Conservation (phyloP, 2,329 filamentous ascomycete species). For the Simplicillium sp. region DNA sequence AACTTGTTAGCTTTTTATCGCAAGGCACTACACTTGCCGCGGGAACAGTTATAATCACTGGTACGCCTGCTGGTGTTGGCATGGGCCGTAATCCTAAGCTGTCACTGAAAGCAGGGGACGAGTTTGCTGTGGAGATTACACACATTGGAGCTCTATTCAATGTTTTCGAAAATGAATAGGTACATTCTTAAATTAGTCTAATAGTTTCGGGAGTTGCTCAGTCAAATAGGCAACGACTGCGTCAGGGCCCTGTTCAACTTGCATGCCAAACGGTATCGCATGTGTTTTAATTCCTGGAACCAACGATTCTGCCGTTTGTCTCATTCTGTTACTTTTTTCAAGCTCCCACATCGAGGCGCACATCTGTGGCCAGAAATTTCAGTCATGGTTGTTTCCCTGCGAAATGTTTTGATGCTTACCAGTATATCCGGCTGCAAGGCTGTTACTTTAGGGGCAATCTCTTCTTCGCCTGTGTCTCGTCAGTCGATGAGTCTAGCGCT, state of each 20-base stretch:
- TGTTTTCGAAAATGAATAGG: too few relatives aligned
- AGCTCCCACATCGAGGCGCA: constrained; percentile 46
- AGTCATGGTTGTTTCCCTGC: too few relatives aligned
- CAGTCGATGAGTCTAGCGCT: too few relatives aligned
- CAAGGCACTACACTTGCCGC: constrained; percentile 51
- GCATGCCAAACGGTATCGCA: constrained; percentile 43
- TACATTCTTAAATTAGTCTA: too few relatives aligned
- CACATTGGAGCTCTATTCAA: constrained; percentile 30
- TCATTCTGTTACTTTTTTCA: constrained; percentile 36
- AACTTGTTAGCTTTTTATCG: constrained; percentile 49
- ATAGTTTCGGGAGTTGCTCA: too few relatives aligned
- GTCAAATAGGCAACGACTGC: constrained; percentile 34
- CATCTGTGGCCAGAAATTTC: constrained; percentile 31
- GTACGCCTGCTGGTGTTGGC: constrained; percentile 62
- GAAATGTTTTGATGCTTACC: too few relatives aligned
- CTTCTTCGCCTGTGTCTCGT: too few relatives aligned
- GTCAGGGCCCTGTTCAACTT: constrained; percentile 42
- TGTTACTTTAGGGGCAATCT: too few relatives aligned
- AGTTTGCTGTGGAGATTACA: constrained; percentile 32
- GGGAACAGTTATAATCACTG: constrained; percentile 57
- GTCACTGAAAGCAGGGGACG: constrained; percentile 59
- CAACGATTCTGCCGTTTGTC: constrained; percentile 29
- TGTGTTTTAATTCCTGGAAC: constrained; percentile 38
- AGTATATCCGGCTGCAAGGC: too few relatives aligned
- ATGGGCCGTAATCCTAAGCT: constrained; percentile 58